phyloP scores from a whole-genome alignment of 1,284 basidiomycete species.

The Coniferiporia weirii region DNA sequence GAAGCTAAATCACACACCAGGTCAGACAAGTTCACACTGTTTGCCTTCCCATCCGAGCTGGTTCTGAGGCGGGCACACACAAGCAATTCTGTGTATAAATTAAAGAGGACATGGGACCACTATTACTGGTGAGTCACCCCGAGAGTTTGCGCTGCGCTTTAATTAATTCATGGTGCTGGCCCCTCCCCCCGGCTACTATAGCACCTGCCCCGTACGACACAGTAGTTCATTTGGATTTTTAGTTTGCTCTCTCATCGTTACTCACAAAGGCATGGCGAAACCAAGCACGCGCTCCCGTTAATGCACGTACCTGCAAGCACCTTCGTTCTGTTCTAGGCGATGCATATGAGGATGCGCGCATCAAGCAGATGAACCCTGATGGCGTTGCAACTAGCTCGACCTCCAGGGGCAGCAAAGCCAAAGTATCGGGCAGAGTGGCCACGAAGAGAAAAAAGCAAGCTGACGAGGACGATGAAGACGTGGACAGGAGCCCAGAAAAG shows the following conservation, averaged over 20 bases:
- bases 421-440: background rate
- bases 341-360: slow-evolving; percentile 48
- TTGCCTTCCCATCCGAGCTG: no score
- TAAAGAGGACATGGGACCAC: slow-evolving; percentile 48
- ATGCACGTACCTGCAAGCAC: slow-evolving; percentile 60
- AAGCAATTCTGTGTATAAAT: slow-evolving; percentile 44
- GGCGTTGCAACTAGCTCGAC: slow-evolving; percentile 23
- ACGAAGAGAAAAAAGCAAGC: slow-evolving; percentile 6
- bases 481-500: slow-evolving; percentile 4
- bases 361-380: slow-evolving; percentile 44
- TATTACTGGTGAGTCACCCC: slow-evolving; percentile 44
- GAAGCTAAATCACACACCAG: slow-evolving; percentile 18
- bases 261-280: slow-evolving; percentile 42
- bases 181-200: slow-evolving; percentile 18
- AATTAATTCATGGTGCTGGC: background rate
- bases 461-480: slow-evolving; percentile 13
- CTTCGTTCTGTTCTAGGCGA: slow-evolving; percentile 53
- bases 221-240: background rate
- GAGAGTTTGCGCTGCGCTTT: slow-evolving; percentile 1
- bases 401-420: background rate
- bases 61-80: no score
- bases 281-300: slow-evolving; percentile 43
- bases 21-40: slow-evolving; percentile 6
- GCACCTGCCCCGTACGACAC: slow-evolving; percentile 40
- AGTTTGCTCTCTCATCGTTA: slow-evolving; percentile 6